Conservation (phyloP, 371 early-diverging fungal species). For the Syncephalastrum contaminatum region DNA sequence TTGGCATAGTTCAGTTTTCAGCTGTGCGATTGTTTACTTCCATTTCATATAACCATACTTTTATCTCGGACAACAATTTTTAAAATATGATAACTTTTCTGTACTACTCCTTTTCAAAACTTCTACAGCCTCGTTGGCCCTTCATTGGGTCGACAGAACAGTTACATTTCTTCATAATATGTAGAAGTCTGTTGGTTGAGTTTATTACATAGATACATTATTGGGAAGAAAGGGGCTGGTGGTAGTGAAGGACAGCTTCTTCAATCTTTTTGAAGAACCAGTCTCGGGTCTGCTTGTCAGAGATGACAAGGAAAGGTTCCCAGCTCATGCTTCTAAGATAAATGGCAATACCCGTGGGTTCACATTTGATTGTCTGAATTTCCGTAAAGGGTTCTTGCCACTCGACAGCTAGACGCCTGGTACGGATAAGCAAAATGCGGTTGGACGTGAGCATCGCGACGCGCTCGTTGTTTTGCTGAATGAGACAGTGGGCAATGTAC, state of each 20-base stretch:
- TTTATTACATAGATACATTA: no score
- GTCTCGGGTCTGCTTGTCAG: conserved; percentile 55
- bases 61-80: no score
- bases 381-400: conserved; percentile 68
- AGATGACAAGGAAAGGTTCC: conserved; percentile 61
- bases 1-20: no score
- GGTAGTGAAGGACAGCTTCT: conserved; percentile 39
- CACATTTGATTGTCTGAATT: conserved; percentile 45
- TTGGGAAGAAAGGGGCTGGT: no score
- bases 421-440: conserved; percentile 67
- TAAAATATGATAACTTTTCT: no score
- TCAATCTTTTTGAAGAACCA: conserved; percentile 64
- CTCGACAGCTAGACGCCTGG: conserved; percentile 62
- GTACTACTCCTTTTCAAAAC: no score
- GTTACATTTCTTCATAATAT: no score
- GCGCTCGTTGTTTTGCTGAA: conserved; percentile 65
- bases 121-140: no score
- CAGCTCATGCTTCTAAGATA: conserved; percentile 44
- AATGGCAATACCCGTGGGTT: conserved; percentile 50
- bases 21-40: no score
- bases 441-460: conserved; percentile 72
- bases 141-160: no score
- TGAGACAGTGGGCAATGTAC: conserved; percentile 84
- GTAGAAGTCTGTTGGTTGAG: no score
- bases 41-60: no score